Conservation (phyloP, 176 grass and related monocot genomes). For the Zoysia pacifica region DNA sequence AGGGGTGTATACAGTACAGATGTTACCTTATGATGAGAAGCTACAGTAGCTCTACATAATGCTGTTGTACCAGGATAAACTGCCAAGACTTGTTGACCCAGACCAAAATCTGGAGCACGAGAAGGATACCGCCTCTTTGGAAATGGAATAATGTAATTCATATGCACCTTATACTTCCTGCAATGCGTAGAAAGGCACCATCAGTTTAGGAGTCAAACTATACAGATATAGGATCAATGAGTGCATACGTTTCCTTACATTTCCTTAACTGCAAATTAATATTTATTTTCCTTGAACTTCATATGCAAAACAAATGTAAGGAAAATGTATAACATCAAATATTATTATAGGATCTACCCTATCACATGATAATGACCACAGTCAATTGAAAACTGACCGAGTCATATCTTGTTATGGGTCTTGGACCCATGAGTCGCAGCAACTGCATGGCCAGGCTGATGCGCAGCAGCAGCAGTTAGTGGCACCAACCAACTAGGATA, state of each 20-base stretch:
- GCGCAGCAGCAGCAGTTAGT: no score
- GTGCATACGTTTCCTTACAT: neutral
- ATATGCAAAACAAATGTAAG: neutral
- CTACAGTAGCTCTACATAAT: conserved; percentile 92
- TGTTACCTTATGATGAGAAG: conserved; percentile 89
- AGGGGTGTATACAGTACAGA: conserved; percentile 6
- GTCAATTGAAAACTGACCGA: conserved; percentile 5
- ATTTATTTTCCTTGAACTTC: conserved; percentile 4
- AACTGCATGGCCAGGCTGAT: no score
- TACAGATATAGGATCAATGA: conserved; percentile 27
- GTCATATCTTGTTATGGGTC: neutral
- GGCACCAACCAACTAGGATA: no score
- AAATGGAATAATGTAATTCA: conserved; percentile 87
- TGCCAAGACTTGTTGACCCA: conserved; percentile 80
- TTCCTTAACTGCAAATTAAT: conserved; percentile 5
- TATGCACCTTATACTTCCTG: conserved; percentile 87
- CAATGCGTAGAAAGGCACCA: conserved; percentile 35
- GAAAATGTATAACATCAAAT: conserved; percentile 21
- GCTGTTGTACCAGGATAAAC: conserved; percentile 96
- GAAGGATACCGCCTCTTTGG: conserved; percentile 91
- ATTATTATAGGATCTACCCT: neutral
- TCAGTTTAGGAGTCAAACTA: conserved; percentile 26
- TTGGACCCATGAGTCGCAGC: neutral
- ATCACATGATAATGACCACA: neutral
- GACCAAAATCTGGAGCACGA: conserved; percentile 83